Evolutionary conservation across 352 stramenopile genomes (phyloP).

Genomic region (Elongisporangium prolatum): DNA sequence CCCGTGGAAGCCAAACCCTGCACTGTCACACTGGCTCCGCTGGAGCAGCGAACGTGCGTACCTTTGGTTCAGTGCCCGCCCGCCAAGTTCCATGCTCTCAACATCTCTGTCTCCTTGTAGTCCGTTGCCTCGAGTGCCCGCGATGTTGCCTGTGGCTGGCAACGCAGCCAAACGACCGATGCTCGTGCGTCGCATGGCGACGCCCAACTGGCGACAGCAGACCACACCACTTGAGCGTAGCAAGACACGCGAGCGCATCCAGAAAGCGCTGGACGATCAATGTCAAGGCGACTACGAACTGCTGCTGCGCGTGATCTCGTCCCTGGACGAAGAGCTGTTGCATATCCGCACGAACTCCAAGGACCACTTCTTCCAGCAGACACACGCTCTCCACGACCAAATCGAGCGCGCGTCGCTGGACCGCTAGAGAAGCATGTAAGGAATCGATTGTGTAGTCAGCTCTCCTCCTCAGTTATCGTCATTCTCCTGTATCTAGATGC

Average conservation of each 20-base stretch:
- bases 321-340: constrained; percentile 78
- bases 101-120: not conserved
- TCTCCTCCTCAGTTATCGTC: not conserved
- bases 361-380: constrained; percentile 63
- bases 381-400: constrained; percentile 40
- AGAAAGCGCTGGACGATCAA: constrained; percentile 46
- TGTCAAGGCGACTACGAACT: constrained; percentile 59
- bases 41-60: constrained; percentile 14
- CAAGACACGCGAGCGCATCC: constrained; percentile 62
- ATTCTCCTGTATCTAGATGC: not conserved
- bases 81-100: not conserved
- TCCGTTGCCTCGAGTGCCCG: not conserved
- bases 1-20: constrained; percentile 22
- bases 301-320: constrained; percentile 51
- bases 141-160: constrained; percentile 5
- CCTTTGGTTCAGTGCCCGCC: constrained; percentile 9
- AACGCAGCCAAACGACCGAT: constrained; percentile 24
- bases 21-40: not conserved
- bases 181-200: constrained; percentile 32
- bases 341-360: constrained; percentile 67
- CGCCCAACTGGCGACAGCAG: constrained; percentile 54
- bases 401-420: constrained; percentile 46
- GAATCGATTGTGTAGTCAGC: not conserved
- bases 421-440: constrained; percentile 9
- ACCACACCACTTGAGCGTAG: constrained; percentile 46